Conservation (phyloP, 352 stramenopile species). For the Phytophthora rubi region DNA sequence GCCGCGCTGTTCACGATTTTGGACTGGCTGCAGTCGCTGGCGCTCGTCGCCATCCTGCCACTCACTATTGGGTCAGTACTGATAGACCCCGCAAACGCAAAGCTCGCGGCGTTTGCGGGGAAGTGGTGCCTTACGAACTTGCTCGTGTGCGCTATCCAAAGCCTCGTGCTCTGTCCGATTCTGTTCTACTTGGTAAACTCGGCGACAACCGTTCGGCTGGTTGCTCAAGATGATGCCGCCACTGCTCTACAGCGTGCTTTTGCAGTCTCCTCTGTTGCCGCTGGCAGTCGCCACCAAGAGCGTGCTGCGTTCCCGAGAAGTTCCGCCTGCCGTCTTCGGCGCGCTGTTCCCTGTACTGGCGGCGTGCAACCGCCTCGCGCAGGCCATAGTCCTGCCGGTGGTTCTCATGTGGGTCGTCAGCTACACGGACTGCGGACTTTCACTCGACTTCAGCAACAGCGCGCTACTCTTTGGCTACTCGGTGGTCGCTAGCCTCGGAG, state of each 20-base stretch:
- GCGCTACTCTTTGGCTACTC: conserved; percentile 58
- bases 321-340: conserved; percentile 59
- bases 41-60: conserved; percentile 53
- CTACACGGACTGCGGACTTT: conserved; percentile 56
- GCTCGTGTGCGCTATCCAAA: conserved; percentile 41
- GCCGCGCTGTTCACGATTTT: conserved; percentile 61
- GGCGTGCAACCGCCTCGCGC: conserved; percentile 58
- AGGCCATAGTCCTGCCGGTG: conserved; percentile 52
- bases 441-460: conserved; percentile 36
- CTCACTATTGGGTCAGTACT: conserved; percentile 58
- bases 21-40: conserved; percentile 63
- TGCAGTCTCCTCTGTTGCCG: conserved; percentile 55
- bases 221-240: conserved; percentile 48
- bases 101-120: conserved; percentile 45
- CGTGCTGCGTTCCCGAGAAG: conserved; percentile 55
- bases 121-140: conserved; percentile 48
- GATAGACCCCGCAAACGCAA: conserved; percentile 35
- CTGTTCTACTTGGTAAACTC: conserved; percentile 57
- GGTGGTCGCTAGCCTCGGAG: conserved; percentile 52
- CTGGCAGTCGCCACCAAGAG: conserved; percentile 64
- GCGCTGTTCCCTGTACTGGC: conserved; percentile 65
- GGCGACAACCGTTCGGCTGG: conserved; percentile 67
- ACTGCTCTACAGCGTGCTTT: conserved; percentile 54
- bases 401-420: conserved; percentile 55
- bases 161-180: conserved; percentile 49